Base-by-base conservation (phyloP, 345 rosid genomes). In the Salix koriyanagi region DNA sequence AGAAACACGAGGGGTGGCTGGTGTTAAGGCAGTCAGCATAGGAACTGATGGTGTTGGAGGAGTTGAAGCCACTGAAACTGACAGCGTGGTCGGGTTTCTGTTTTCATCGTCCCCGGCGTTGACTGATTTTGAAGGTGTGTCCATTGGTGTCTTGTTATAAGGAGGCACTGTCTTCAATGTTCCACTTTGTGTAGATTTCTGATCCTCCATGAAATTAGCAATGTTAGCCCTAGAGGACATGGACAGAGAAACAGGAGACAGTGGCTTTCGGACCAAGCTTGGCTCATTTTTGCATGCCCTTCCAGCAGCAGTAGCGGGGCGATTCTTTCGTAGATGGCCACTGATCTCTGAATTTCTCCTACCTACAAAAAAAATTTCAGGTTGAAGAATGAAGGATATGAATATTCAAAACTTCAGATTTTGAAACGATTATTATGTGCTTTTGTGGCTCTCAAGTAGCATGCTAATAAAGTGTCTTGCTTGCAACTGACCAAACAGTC, bases 1-100 rank as follows among this genome's bases (percentile, higher is more conserved):
- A 37, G 37, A 62, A 75, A 42, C 69, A 67, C 18, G 52, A 71
- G 91, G 93, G n/a, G 90, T 84, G 58, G 87, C 81, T 56, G 94
- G 92, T 52, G 94, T 89, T 64, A 52, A 70, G 23, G 88, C 90
- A 76, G 82, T 87, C 70, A 77, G 77, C 97, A 89, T 92, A 28
- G 93, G 84, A 48, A 79, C 84, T 13, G 90, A 84, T 4, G 74
- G 15, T 25, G 86, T 83, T 71, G 84, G 80, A n/a, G 93, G 90
- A 39, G 94, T 88, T 11, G 75, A 62, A 3, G 92, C 86, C 76
- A 79, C 83, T n/a, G 83, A 79, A 80, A 75, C 60, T 16, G 83
- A 80, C 74, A 70, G 69, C 9, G 77, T 65, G 56, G 75, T 79
- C 3, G 86, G 89, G 6, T 82, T 81, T 76, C 54, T 76, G 75